Evolutionary conservation across 2,329 filamentous ascomycete species (phyloP), one percentile per base, ranked within the genome.

Genomic region (Colletotrichum tanaceti): DNA sequence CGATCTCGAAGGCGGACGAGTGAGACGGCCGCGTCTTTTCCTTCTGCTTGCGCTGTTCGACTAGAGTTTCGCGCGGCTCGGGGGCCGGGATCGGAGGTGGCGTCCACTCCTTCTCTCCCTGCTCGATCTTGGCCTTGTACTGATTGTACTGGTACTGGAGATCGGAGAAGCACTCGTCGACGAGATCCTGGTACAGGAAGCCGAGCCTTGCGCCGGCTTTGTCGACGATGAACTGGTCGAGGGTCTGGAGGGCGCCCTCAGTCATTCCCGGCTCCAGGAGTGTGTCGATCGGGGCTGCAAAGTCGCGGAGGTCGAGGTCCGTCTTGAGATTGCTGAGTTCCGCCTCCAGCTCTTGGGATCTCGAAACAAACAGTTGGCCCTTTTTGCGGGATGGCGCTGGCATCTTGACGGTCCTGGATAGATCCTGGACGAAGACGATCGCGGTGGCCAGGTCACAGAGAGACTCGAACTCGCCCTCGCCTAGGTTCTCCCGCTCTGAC

Each of bases 11-110:
- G 0, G 73, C 60, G 0, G 79, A 81, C 1, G 78, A 77, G 32
- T 80, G 72, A 0, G 73, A 64, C 4, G 78, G 80, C 0, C 83
- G 79, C 0, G 82, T 84, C 74, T 84, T 86, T 50, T 81, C 76
- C 67, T 84, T 85, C 47, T 79, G 65, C 24, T 72, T 77, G 28
- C 78, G 78, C 50, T 79, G 73, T 63, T 82, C 73, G 1, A 81
- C 67, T 11, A 65, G 71, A 1, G 75, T 35, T 22, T 77, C 75
- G 6, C 52, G 53, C 0, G 72, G 52, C 32, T 75, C 63, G 4
- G 72, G 50, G 1, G 72, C 41, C 7, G 74, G 69, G 0, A 65
- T n/a, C 0, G 73, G 65, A 6, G 73, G 43, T 0, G 75, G 71
- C 1, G 74, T 63, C 13, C 72, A 72, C 18, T 75, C 11, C 1